These are phyloP conservation scores for Rosa lucieae DNA, from an alignment of 306 rosid species.

Conservation along the genomic window DNA sequence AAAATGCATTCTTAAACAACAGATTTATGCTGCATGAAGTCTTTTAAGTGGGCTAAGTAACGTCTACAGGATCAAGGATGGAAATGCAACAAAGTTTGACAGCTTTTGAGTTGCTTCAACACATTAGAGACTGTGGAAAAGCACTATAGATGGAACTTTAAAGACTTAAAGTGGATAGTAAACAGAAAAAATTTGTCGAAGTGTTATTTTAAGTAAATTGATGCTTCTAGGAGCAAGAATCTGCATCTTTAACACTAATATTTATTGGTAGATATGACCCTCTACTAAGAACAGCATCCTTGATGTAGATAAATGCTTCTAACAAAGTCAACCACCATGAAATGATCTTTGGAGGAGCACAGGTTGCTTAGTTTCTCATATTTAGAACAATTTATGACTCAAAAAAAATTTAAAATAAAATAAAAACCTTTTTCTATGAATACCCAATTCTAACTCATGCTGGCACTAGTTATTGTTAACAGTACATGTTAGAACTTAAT, in stretches of 20 bases:
- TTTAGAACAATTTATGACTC: neutral
- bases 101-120: neutral
- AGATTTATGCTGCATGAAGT: neutral
- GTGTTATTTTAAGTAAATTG: neutral
- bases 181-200: neutral
- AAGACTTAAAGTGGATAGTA: neutral
- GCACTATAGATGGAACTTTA: neutral
- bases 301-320: neutral
- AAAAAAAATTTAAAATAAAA: neutral
- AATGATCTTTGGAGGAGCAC: neutral
- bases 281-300: neutral
- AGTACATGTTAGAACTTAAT: neutral
- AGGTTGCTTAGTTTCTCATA: neutral
- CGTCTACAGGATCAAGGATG: neutral
- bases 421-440: neutral
- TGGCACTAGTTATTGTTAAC: neutral
- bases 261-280: neutral
- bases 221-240: neutral
- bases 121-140: neutral
- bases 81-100: neutral
- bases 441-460: neutral
- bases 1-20: neutral
- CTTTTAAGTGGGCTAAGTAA: neutral
- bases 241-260: neutral
- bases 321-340: neutral